phyloP scores from a whole-genome alignment of 1,284 basidiomycete species.

The Naganishia albida region DNA sequence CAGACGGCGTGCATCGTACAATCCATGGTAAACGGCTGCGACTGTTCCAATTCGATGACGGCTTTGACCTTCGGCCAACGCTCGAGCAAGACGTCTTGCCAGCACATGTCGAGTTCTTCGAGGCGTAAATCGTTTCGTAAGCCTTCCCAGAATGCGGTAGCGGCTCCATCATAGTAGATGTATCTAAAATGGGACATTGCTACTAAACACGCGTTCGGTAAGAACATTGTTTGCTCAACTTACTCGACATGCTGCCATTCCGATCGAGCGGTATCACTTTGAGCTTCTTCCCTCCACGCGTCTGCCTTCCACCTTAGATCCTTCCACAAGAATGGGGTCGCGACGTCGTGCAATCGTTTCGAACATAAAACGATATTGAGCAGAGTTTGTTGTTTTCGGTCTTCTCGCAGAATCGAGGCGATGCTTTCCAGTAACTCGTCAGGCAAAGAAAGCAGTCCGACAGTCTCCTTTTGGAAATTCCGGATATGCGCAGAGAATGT shows the following conservation, averaged over 20 bases:
- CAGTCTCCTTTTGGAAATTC: background rate
- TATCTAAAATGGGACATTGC: background rate
- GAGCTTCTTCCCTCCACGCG: background rate
- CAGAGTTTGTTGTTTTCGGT: background rate
- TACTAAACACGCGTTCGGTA: too few species aligned
- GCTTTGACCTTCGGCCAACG: background rate
- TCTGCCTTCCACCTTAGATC: background rate
- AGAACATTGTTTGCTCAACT: too few species aligned
- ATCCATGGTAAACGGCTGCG: background rate
- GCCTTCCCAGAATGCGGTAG: constrained; percentile 2
- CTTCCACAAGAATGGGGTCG: constrained; percentile 6
- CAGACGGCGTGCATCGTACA: background rate
- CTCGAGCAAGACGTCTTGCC: background rate
- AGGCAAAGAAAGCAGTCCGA: background rate
- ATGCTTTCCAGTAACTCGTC: background rate
- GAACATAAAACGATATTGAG: background rate
- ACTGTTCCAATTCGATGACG: background rate
- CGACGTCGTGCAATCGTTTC: background rate
- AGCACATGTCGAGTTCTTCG: background rate
- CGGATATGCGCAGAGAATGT: too few species aligned
- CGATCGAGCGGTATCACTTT: background rate
- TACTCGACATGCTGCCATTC: constrained; percentile 13
- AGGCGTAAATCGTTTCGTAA: background rate
- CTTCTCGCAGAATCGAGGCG: background rate
- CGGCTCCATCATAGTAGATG: background rate